phyloP scores from a whole-genome alignment of 202 grass and related monocot species.

The Saccharum hybrid region DNA sequence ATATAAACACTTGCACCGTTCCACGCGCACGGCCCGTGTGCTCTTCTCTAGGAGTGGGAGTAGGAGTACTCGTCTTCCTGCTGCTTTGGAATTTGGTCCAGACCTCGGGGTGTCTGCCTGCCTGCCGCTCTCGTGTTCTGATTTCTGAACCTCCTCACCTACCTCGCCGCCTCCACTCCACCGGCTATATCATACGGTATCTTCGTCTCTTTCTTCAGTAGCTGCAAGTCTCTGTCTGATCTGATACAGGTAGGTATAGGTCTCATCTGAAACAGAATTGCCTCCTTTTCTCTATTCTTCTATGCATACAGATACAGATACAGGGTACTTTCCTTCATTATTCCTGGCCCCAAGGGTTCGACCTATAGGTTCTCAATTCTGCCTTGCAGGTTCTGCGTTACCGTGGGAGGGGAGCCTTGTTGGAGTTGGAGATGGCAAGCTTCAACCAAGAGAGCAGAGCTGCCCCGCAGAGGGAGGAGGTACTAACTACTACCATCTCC shows the following conservation, averaged over 20 bases:
- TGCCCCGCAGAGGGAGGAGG: conserved; percentile 44
- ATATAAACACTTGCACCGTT: no score
- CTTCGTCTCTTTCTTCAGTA: not conserved
- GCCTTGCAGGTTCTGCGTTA: not conserved
- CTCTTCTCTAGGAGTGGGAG: no score
- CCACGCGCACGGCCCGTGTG: no score
- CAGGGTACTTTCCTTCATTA: not conserved
- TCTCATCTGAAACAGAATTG: not conserved
- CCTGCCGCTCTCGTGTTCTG: not conserved
- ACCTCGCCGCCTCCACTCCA: not conserved
- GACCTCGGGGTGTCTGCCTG: not conserved
- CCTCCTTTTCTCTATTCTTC: not conserved
- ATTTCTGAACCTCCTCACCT: conserved; percentile 35
- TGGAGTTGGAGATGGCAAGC: conserved; percentile 42
- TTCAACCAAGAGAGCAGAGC: conserved; percentile 25
- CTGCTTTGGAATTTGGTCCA: not conserved
- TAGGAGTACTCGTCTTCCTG: no score
- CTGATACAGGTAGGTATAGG: not conserved
- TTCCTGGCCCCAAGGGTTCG: not conserved
- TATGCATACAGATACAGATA: not conserved
- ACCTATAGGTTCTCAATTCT: not conserved
- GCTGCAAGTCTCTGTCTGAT: not conserved
- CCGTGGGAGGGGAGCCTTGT: not conserved
- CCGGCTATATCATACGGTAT: not conserved
- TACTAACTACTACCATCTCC: not conserved